Evolutionary conservation across 257 asterid species (phyloP).

Genomic region (Anisodus acutangulus): DNA sequence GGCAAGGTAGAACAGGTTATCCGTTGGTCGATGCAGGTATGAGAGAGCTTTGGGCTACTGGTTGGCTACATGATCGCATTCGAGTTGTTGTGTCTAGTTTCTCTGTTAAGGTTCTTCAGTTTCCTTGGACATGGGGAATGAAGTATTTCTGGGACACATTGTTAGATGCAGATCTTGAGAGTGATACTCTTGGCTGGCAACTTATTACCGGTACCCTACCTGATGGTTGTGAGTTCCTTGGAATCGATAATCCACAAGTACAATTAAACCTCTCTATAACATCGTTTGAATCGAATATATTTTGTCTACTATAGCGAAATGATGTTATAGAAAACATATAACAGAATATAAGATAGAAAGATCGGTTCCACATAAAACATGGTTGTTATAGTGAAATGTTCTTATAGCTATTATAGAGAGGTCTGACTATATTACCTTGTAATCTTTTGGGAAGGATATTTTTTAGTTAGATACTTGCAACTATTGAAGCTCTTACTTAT

Average conservation of each 20-base stretch:
- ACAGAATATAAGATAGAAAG: no score
- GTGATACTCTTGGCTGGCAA: slow-evolving; percentile 98
- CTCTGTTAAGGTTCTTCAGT: slow-evolving; percentile 88
- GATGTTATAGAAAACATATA: no score
- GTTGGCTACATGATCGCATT: slow-evolving; percentile 93
- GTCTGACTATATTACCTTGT: neutral
- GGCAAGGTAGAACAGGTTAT: slow-evolving; percentile 94
- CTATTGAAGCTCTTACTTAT: neutral
- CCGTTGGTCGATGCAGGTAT: slow-evolving; percentile 96
- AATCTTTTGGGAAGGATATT: neutral
- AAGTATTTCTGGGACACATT: slow-evolving; percentile 96
- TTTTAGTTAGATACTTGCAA: neutral
- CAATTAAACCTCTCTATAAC: no score
- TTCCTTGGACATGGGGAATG: slow-evolving; percentile 99
- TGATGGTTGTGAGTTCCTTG: slow-evolving; percentile 78
- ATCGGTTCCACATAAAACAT: no score
- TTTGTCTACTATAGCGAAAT: no score
- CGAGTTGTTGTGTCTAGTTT: slow-evolving; percentile 91
- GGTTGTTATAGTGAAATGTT: no score
- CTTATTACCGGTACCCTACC: slow-evolving; percentile 84
- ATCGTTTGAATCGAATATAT: no score
- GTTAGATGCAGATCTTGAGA: slow-evolving; percentile 88
- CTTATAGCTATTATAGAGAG: no score
- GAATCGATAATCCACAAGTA: slow-evolving; percentile 91
- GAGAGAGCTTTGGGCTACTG: slow-evolving; percentile 97